Evolutionary conservation across 1,284 basidiomycete species (phyloP), one percentile per base, ranked within the genome.

Genomic region (Pascua guehoae): DNA sequence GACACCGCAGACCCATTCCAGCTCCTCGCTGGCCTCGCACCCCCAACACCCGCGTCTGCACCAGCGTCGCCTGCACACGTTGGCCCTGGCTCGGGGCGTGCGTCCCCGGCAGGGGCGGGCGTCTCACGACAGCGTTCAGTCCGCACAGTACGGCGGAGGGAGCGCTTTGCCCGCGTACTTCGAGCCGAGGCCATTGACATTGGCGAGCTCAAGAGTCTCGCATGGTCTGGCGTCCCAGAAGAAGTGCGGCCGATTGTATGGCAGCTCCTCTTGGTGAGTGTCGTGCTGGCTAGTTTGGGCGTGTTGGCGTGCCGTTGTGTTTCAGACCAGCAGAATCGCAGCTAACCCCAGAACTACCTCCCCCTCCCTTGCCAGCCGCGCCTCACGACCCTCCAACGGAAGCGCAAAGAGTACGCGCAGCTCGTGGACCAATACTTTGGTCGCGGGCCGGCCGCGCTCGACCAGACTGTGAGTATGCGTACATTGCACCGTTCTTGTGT

Each of bases 141-240:
- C 5, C 59, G 77, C 17, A 75, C 75, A 2, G 75, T 75, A 58
- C 58, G 77, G 42, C 63, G 71, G 49, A 58, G 74, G 48, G 74
- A 75, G 47, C 72, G 68, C 51, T 78, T 76, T 51, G 67, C 65
- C 1, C 72, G 69, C 46, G 68, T 71, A 3, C 61, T 79, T 9
- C 57, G 54, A 7, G 66, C 68, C 32, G 68, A 72, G 54, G 65
- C 63, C 38, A 66, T 72, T 14, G 66, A 75, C 61, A 17, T 52
- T 41, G 54, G 63, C 63, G 87, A 90, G 72, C 81, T 98, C 58
- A 83, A 92, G 47, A 89, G 90, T 66, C 82, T 97, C 38, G 88
- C 93, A n/a, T 99, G 95, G 95, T 88, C 88, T 49, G 96, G 96
- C 15, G 88, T 98, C 16, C 95, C 96, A 1, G 74, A 79, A 49